Base-by-base conservation (phyloP, 108 stramenopile genomes). In the Nannochloropsis gaditana region DNA sequence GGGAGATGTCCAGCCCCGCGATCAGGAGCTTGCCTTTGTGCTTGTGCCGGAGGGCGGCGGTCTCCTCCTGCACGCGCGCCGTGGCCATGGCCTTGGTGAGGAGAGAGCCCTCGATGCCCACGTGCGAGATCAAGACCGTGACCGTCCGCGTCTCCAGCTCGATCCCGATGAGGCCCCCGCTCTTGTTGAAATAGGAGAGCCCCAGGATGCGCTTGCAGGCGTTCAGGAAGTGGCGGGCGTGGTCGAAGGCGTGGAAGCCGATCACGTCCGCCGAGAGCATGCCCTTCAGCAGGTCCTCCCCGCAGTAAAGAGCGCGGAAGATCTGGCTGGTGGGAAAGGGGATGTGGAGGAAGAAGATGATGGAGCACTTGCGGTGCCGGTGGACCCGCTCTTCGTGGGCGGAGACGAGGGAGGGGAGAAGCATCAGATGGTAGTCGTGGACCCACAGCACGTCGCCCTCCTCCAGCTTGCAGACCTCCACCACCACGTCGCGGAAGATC, bases 241-340 rank as follows among this genome's bases (percentile, higher is more conserved):
- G 98, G 89, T 99, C 98, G 93, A 99, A 99, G 10, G 99, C 95
- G 91, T 99, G 99, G 89, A 99, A 99, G 45, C 99, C 99, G 41
- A 99, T 94, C 15, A 99, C 94, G 90, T 99, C 96, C 2, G 99
- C 97, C 84, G 93, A 93, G n/a, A 98, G 90, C 94, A 99, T 95
- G 11, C 97, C 97, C 85, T 95, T 92, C 44, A 99, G 86, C 50
- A 99, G 92, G 9, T 90, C 91, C 90, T 95, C 95, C 44, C 97
- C 96, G 84, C 92, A 94, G 84, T 96, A 95, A 15, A 99, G 89
- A 41, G 99, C 95, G 5, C 98, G 94, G 87, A 99, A 99, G 81
- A 99, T 94, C 88, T 98, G 97, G 42, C 93, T 93, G 21, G 99
- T 99, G 9, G 99, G 99, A 88, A 99, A 99, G 19, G 99, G 98